Base-by-base conservation (phyloP, 768 basidiomycete species). In the Tylopilus subfusipes region DNA sequence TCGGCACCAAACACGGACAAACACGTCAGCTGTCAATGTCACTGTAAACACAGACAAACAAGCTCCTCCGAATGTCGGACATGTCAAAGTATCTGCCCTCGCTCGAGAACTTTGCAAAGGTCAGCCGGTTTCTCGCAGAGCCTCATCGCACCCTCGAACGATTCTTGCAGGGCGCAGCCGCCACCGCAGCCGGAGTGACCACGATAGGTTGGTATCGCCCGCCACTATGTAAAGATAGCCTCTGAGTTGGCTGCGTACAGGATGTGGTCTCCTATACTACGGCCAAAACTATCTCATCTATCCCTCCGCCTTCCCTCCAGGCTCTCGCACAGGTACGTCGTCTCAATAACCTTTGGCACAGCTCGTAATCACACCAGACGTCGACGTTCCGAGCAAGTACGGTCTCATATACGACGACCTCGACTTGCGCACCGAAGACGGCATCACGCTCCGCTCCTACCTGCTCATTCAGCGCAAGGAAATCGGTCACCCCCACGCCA, bases 261-360 rank as follows among this genome's bases (percentile, higher is more conserved):
- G 84, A 54, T 80, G 80, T 47, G 85, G 88, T 11, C 77, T 94
- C 33, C 78, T 93, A 18, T 93, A 88, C 71, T 87, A 88, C 60
- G 91, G 89, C 27, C 94, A 98, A 68, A 88, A 86, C 66, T 87
- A 82, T 61, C 76, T 98, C 49, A 95, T 98, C 67, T 98, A 96
- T 68, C 94, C 94, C 1, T 86, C 91, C 18, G 85, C 86, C 9
- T 86, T 81, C 45, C 85, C 90, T 51, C 80, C 84, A 5, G 93
- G 93, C 2, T 93, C 93, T 24, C 76, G 93, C 45, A 85, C 76
- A 63, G 81, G 93, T 90, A 54, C 55, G 74, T 62, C n/a, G 36
- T 25, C 33, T 55, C 46, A 12, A n/a, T 19, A 45, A 29, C 27
- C 39, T 6, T n/a, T 36, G 10, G n/a, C 25, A 5, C 42, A 18